These are phyloP conservation scores for Zygoascus sp. DNA, from an alignment of 1,139 yeast genomes.

Conservation along the genomic window DNA sequence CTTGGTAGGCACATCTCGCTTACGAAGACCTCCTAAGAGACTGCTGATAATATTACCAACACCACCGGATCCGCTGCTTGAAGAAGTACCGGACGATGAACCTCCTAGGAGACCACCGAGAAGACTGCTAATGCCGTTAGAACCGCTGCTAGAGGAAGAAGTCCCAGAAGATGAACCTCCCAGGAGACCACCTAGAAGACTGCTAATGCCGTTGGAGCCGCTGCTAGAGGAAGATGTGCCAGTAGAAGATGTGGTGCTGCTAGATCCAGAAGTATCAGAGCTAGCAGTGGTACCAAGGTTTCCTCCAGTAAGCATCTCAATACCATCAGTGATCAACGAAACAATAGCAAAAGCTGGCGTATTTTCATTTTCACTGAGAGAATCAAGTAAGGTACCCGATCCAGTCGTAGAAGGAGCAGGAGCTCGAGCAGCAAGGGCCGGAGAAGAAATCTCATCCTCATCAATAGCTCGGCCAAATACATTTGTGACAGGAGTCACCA, in stretches of 20 bases:
- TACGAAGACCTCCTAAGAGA: background rate
- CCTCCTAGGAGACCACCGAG: too few relatives aligned
- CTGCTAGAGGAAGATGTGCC: too few relatives aligned
- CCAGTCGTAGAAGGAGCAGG: background rate
- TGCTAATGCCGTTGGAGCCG: too few relatives aligned
- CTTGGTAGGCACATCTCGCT: background rate
- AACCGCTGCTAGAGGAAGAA: background rate
- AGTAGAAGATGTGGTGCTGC: too few relatives aligned
- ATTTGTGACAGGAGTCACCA: too few relatives aligned
- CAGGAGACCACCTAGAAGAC: too few relatives aligned
- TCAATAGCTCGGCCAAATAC: too few relatives aligned
- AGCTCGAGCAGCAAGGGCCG: conserved; percentile 1
- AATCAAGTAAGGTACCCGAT: background rate
- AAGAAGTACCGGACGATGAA: background rate
- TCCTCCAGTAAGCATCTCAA: conserved; percentile 3
- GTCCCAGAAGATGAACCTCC: too few relatives aligned
- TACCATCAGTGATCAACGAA: conserved; percentile 10
- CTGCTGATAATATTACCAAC: background rate
- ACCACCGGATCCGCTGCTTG: background rate
- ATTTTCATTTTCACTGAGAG: background rate
- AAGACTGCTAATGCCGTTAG: background rate
- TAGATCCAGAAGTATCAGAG: background rate
- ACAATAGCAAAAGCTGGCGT: conserved; percentile 6
- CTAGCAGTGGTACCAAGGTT: background rate
- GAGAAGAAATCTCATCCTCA: background rate